Percentiles rank a stretch among this genome's conserved stretches.
Conservation (phyloP, 192 early-diverging fungal genomes). For the Backusella tarrabulga region DNA sequence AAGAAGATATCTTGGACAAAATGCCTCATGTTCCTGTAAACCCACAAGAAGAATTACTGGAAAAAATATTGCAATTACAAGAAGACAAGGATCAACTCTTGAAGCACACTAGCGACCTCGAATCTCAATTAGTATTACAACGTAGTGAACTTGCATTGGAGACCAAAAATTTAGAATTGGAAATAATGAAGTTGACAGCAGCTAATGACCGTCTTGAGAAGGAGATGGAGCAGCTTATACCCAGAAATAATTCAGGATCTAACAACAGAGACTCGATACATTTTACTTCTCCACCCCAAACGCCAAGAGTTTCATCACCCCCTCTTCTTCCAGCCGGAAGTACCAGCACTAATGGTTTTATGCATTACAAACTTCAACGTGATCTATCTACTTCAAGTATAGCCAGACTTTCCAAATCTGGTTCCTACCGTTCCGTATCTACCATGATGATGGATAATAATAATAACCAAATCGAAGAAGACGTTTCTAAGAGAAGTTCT, state of each 20-base stretch:
- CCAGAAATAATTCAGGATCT: conserved; percentile 11
- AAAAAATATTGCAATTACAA: conserved; percentile 13
- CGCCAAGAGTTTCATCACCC: conserved; percentile 18
- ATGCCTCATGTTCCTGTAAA: neutral
- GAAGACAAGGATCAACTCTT: conserved; percentile 34
- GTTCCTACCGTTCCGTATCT: conserved; percentile 20
- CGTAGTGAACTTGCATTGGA: conserved; percentile 21
- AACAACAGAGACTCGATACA: neutral
- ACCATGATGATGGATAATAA: neutral
- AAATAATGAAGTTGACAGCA: conserved; percentile 30
- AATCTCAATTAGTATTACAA: conserved; percentile 25
- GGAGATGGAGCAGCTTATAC: conserved; percentile 38
- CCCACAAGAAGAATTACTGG: conserved; percentile 17
- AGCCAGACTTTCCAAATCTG: conserved; percentile 15
- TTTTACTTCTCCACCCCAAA: conserved; percentile 23
- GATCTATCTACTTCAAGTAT: conserved; percentile 9
- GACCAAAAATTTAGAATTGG: conserved; percentile 27
- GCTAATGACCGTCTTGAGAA: conserved; percentile 39
- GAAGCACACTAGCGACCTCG: conserved; percentile 27
- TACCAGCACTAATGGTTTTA: neutral
- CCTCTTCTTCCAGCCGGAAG: neutral
- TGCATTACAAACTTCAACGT: conserved; percentile 22
- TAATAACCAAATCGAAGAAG: neutral
- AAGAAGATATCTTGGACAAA: neutral
- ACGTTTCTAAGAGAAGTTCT: neutral